Conservation (phyloP, 768 basidiomycete species). For the Leucosporidium creatinivorum region DNA sequence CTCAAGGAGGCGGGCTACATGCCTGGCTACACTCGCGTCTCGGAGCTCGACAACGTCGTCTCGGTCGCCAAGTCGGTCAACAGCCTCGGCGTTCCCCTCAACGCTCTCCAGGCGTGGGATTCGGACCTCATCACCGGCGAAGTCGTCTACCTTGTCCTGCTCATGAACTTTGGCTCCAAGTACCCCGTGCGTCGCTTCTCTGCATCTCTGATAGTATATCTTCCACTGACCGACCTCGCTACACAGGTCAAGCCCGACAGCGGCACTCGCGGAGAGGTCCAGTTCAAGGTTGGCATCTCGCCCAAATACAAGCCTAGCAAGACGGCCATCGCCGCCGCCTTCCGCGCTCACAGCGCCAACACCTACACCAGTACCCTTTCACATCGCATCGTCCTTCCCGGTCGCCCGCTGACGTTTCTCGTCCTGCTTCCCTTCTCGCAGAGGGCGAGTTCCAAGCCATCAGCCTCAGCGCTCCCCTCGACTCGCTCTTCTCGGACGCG, state of each 20-base stretch:
- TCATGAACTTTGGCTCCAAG: conserved; percentile 53
- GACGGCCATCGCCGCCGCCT: conserved; percentile 45
- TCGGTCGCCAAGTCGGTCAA: conserved; percentile 40
- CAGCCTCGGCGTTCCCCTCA: conserved; percentile 54
- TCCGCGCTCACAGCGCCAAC: conserved; percentile 50
- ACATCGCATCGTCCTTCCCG: conserved; percentile 33
- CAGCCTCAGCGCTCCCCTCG: conserved; percentile 58
- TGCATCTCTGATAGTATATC: too few species aligned
- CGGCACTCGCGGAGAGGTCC: conserved; percentile 46
- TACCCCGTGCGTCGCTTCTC: conserved; percentile 42
- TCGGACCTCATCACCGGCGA: conserved; percentile 53
- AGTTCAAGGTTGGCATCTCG: conserved; percentile 60
- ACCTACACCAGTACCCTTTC: conserved; percentile 45
- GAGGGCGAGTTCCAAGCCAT: conserved; percentile 51
- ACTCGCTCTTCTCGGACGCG: conserved; percentile 54
- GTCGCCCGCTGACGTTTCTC: conserved; percentile 37
- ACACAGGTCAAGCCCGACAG: conserved; percentile 46
- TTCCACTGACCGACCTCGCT: too few species aligned
- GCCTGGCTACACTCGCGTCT: conserved; percentile 55
- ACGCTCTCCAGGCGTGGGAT: conserved; percentile 69
- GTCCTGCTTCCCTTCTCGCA: conserved; percentile 18
- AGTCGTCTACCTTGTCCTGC: conserved; percentile 55
- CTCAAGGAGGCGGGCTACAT: conserved; percentile 54
- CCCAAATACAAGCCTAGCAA: conserved; percentile 55
- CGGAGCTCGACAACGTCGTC: conserved; percentile 48